These are phyloP conservation scores for Sugiyamaella pinicola DNA, from an alignment of 1,139 yeast genomes.

Conservation along the genomic window DNA sequence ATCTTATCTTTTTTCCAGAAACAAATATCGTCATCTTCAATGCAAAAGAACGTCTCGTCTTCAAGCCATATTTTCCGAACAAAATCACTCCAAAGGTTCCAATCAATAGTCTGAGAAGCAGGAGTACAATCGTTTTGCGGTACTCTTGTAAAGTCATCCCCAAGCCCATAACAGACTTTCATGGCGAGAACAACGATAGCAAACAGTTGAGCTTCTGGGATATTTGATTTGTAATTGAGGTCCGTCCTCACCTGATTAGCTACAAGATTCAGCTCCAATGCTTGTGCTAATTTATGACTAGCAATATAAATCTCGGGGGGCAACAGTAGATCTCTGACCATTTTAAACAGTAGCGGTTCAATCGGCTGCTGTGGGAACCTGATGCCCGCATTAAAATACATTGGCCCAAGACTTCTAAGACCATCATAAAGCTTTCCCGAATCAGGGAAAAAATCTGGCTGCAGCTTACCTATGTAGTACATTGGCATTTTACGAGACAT, in stretches of 20 bases:
- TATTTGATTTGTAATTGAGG: constrained; percentile 1
- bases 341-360: constrained; percentile 36
- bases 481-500: constrained; percentile 26
- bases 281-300: constrained; percentile 13
- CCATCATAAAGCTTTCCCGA: constrained; percentile 24
- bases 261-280: constrained; percentile 4
- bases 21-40: constrained; percentile 36
- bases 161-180: constrained; percentile 41
- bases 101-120: constrained; percentile 31
- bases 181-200: constrained; percentile 35
- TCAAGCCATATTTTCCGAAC: constrained; percentile 40
- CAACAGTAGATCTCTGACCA: constrained; percentile 38
- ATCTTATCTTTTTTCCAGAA: constrained; percentile 38
- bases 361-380: constrained; percentile 31
- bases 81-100: constrained; percentile 42
- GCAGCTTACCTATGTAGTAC: constrained; percentile 19
- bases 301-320: constrained; percentile 43
- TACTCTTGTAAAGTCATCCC: constrained; percentile 32
- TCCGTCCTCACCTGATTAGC: not conserved
- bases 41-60: constrained; percentile 34
- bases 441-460: constrained; percentile 28
- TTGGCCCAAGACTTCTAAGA: constrained; percentile 19
- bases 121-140: constrained; percentile 20
- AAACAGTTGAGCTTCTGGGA: constrained; percentile 28
- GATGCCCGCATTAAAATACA: constrained; percentile 24